These are phyloP conservation scores for Daldinia sp. DNA, from an alignment of 2,329 filamentous ascomycete genomes.

Conservation along the genomic window DNA sequence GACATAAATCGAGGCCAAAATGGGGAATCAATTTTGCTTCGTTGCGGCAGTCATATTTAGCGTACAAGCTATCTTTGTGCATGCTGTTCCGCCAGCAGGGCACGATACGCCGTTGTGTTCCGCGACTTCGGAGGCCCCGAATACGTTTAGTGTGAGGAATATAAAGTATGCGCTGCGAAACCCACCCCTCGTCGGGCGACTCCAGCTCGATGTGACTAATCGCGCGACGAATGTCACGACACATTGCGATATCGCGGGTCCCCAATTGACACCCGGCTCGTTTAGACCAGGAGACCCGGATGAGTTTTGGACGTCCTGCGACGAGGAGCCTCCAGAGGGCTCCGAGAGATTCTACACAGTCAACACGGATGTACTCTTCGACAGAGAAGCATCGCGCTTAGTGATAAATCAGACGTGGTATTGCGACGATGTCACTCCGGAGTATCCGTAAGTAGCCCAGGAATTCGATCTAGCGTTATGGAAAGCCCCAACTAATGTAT, in stretches of 20 bases:
- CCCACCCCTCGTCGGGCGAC: background rate
- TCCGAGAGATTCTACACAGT: background rate
- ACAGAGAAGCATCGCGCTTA: background rate
- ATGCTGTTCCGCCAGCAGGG: background rate
- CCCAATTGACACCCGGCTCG: background rate
- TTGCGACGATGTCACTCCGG: background rate
- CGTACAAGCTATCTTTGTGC: background rate
- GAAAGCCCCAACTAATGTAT: background rate
- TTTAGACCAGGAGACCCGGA: background rate
- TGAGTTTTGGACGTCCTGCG: constrained; percentile 1
- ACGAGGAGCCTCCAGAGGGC: background rate
- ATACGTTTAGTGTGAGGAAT: background rate
- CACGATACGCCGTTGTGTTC: background rate
- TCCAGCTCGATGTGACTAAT: background rate
- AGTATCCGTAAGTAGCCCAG: background rate
- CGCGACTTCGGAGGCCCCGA: background rate
- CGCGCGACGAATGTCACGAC: background rate
- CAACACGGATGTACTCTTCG: background rate
- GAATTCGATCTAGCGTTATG: too few relatives aligned
- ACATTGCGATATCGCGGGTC: background rate
- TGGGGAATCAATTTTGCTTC: background rate
- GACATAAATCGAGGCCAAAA: background rate
- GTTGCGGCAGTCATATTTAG: background rate
- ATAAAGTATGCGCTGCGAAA: background rate
- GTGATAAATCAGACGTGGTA: constrained; percentile 1